Conservation (phyloP, 805 yeast species). For the Spathaspora passalidarum region DNA sequence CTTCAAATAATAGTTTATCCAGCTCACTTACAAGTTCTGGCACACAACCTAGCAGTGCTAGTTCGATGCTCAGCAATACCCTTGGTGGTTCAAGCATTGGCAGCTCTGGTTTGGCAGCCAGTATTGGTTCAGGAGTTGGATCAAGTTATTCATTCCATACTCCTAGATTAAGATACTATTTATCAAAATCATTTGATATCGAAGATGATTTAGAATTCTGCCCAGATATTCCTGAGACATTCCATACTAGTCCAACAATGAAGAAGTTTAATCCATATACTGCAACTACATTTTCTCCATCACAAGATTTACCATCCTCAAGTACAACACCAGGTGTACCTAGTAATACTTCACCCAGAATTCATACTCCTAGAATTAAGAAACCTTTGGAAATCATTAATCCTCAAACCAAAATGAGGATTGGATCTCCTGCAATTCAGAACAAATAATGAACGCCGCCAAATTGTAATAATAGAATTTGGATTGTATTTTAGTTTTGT, state of each 20-base stretch:
- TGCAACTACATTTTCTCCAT: slow-evolving; percentile 60
- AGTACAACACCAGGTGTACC: slow-evolving; percentile 9
- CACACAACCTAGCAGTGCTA: slow-evolving; percentile 6
- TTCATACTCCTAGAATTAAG: slow-evolving; percentile 54
- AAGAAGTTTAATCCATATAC: slow-evolving; percentile 68
- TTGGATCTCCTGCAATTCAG: slow-evolving; percentile 45
- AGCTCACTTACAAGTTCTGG: slow-evolving; percentile 3
- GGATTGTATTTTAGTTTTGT: neutral
- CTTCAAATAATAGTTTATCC: slow-evolving; percentile 13
- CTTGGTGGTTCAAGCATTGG: slow-evolving; percentile 1
- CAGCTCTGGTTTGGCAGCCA: slow-evolving; percentile 1
- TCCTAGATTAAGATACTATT: slow-evolving; percentile 53
- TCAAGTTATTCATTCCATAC: slow-evolving; percentile 40
- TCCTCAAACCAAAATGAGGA: slow-evolving; percentile 58
- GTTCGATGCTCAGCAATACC: slow-evolving; percentile 2
- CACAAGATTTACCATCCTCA: slow-evolving; percentile 24
- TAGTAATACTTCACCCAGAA: slow-evolving; percentile 37
- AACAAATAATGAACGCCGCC: slow-evolving; percentile 8
- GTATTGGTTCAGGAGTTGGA: slow-evolving; percentile 13
- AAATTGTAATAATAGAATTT: neutral
- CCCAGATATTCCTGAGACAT: slow-evolving; percentile 50
- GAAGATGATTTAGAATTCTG: slow-evolving; percentile 67
- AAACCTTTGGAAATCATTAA: slow-evolving; percentile 61
- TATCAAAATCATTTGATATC: slow-evolving; percentile 57
- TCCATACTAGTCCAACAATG: slow-evolving; percentile 26